These are phyloP conservation scores for Russula olivacea DNA, from an alignment of 768 basidiomycete species.

Conservation along the genomic window DNA sequence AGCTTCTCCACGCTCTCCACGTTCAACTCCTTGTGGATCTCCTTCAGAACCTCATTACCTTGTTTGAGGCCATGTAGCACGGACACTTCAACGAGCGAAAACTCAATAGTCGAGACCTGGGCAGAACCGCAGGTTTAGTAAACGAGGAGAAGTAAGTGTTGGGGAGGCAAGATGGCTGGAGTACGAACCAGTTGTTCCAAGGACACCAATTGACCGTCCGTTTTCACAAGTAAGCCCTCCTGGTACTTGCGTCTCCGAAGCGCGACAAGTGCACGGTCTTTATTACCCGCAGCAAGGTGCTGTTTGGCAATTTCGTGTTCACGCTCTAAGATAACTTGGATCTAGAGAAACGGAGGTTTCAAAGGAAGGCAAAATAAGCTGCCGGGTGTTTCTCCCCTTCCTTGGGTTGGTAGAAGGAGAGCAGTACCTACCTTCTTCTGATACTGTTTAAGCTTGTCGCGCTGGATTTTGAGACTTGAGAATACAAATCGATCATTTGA, in stretches of 20 bases:
- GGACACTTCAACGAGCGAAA: conserved; percentile 88
- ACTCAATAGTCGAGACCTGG: conserved; percentile 95
- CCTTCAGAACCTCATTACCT: conserved; percentile 87
- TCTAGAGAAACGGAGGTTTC: conserved; percentile 43
- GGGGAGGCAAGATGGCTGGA: neutral
- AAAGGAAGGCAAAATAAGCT: conserved; percentile 1
- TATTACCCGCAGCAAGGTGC: conserved; percentile 74
- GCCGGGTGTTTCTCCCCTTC: neutral
- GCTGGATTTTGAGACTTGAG: conserved; percentile 83
- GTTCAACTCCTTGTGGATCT: conserved; percentile 92
- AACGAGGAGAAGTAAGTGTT: neutral
- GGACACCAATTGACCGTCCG: conserved; percentile 83
- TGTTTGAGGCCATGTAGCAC: conserved; percentile 89
- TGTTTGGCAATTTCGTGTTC: conserved; percentile 87
- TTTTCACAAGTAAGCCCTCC: conserved; percentile 78
- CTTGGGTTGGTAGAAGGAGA: neutral
- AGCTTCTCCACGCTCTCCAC: conserved; percentile 90
- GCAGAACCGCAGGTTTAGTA: neutral
- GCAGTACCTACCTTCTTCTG: conserved; percentile 70
- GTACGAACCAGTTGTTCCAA: conserved; percentile 76
- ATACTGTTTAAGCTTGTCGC: conserved; percentile 93
- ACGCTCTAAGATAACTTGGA: conserved; percentile 78
- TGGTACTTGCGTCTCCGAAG: conserved; percentile 92
- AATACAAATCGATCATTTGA: conserved; percentile 26
- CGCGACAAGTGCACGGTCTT: conserved; percentile 82